Evolutionary conservation across 2,329 filamentous ascomycete species (phyloP).

Genomic region (Phyllosticta citrichinensis): DNA sequence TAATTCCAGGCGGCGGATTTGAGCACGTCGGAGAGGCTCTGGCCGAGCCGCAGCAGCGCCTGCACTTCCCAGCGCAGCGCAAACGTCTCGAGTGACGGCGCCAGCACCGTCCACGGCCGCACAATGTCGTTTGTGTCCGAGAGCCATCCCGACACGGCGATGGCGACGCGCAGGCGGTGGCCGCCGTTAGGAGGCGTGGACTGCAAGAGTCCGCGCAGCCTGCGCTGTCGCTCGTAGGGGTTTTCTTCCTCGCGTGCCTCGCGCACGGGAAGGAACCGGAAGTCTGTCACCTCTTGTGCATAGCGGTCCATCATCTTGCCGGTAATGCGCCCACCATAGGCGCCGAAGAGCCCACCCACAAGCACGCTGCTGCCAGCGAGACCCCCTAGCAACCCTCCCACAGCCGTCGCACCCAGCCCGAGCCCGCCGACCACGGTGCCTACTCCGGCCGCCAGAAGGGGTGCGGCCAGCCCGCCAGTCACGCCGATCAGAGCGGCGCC

Average conservation of each 20-base stretch:
- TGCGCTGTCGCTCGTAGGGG: slow-evolving; percentile 29
- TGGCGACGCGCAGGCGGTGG: slow-evolving; percentile 56
- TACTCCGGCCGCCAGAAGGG: slow-evolving; percentile 67
- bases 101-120: slow-evolving; percentile 68
- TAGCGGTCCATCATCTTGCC: slow-evolving; percentile 84
- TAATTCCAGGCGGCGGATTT: slow-evolving; percentile 71
- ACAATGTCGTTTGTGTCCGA: slow-evolving; percentile 61
- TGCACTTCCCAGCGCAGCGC: slow-evolving; percentile 76
- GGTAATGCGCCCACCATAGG: slow-evolving; percentile 78
- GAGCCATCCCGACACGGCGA: slow-evolving; percentile 76
- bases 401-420: slow-evolving; percentile 62
- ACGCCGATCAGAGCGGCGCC: slow-evolving; percentile 79
- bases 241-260: slow-evolving; percentile 29
- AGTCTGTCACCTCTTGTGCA: slow-evolving; percentile 75
- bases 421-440: slow-evolving; percentile 69
- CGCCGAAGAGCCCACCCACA: slow-evolving; percentile 79
- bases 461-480: slow-evolving; percentile 68
- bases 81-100: slow-evolving; percentile 66
- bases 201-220: slow-evolving; percentile 20
- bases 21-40: slow-evolving; percentile 65
- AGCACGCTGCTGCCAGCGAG: slow-evolving; percentile 70
- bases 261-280: slow-evolving; percentile 67
- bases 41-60: slow-evolving; percentile 66
- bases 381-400: slow-evolving; percentile 68
- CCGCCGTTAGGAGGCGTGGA: slow-evolving; percentile 22